Base-by-base conservation (phyloP, 73 alveolate genomes). In the Paramecium pentaurelia region DNA sequence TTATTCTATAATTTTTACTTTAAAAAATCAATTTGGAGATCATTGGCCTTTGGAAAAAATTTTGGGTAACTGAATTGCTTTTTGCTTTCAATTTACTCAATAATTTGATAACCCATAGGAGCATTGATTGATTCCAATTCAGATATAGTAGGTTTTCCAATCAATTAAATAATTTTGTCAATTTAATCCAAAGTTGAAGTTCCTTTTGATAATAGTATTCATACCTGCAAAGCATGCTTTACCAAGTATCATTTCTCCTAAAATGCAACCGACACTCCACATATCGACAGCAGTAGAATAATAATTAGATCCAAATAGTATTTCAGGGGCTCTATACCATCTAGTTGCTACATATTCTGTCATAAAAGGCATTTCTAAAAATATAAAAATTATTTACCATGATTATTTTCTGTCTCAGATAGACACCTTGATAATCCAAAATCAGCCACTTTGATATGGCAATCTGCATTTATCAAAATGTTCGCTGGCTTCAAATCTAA, bases 261-360 rank as follows among this genome's bases (percentile, higher is more conserved):
- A 49, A 32, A 97, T 95, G 49, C 97, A 95, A 4, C 99, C 99
- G 27, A 95, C 95, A n/a, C 97, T 97, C 96, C 97, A 96, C 80
- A 97, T 77, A 92, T 97, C 99, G 3, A 95, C 95, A 25, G 96
- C 95, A 36, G 84, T 92, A 49, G 94, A 93, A 84, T 97, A 96
- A 77, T 93, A 64, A 40, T 30, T 71, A 2, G 97, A 73, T 87
- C 93, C 90, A 20, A 97, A 73, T 30, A 96, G 51, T 30, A 96
- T 88, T 77, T 96, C 98, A 0, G 98, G 98, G 0, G 98, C 98
- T 51, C 99, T 60, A 86, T 97, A 97, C 99, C 99, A 97, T 64
- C 99, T 20, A 22, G 98, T 96, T 28, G 97, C 95, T 3, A 96
- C 98, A 95, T 97, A 97, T 36, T 95, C 98, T 6, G 99, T 96